phyloP scores from a whole-genome alignment of 2,329 filamentous ascomycete species.

The Davidsoniella virescens region DNA sequence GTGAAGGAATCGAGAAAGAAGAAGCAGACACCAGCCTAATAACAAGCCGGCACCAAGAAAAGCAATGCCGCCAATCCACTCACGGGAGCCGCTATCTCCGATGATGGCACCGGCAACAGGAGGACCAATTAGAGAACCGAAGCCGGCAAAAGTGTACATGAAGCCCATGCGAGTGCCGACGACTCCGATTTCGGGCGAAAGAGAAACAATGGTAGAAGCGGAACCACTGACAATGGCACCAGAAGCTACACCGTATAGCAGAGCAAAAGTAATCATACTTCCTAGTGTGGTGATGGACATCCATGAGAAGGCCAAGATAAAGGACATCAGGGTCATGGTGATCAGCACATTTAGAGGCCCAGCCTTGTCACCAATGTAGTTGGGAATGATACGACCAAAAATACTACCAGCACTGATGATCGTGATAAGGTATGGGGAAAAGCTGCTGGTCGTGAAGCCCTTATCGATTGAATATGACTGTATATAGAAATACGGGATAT shows the following conservation, averaged over 20 bases:
- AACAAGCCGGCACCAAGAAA: slow-evolving; percentile 20
- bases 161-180: slow-evolving; percentile 28
- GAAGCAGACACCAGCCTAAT: slow-evolving; percentile 16
- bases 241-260: slow-evolving; percentile 31
- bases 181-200: slow-evolving; percentile 24
- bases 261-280: slow-evolving; percentile 26
- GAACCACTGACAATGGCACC: slow-evolving; percentile 28
- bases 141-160: slow-evolving; percentile 29
- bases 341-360: slow-evolving; percentile 27
- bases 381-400: slow-evolving; percentile 29
- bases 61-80: slow-evolving; percentile 21
- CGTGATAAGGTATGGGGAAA: slow-evolving; percentile 27
- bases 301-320: slow-evolving; percentile 31
- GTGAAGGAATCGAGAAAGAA: slow-evolving; percentile 14
- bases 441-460: slow-evolving; percentile 20
- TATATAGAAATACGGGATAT: slow-evolving; percentile 33
- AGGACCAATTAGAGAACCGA: slow-evolving; percentile 27
- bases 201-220: slow-evolving; percentile 25
- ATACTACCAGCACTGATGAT: slow-evolving; percentile 30
- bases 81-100: slow-evolving; percentile 17
- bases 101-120: slow-evolving; percentile 26
- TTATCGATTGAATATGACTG: slow-evolving; percentile 26
- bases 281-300: slow-evolving; percentile 21
- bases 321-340: slow-evolving; percentile 27
- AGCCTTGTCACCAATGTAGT: slow-evolving; percentile 27